Conservation (phyloP, 2,329 filamentous ascomycete genomes). For the Aureobasidium sp. region DNA sequence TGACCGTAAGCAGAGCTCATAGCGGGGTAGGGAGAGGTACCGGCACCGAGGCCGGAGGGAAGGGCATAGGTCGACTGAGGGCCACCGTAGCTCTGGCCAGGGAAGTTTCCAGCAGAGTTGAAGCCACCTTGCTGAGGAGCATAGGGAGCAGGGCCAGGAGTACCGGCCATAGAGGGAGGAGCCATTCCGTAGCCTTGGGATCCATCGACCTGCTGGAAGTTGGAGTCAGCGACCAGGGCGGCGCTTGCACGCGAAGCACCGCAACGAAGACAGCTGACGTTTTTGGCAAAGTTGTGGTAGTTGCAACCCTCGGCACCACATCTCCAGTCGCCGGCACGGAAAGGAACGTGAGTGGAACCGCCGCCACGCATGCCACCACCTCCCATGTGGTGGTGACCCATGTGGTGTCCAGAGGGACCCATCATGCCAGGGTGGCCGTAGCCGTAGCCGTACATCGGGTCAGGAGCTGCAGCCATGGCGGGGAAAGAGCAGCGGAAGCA, state of each 20-base stretch:
- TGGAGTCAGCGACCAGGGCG: slow-evolving; percentile 69
- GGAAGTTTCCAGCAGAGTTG: slow-evolving; percentile 44
- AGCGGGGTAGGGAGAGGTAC: slow-evolving; percentile 69
- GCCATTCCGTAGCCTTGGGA: slow-evolving; percentile 77
- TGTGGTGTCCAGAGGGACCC: slow-evolving; percentile 41
- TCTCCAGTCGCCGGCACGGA: slow-evolving; percentile 98
- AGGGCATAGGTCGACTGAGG: slow-evolving; percentile 85
- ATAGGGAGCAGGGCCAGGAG: slow-evolving; percentile 60
- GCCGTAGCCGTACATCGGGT: slow-evolving; percentile 54
- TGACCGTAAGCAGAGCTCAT: slow-evolving; percentile 76
- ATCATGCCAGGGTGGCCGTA: slow-evolving; percentile 68
- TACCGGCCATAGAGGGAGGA: slow-evolving; percentile 78
- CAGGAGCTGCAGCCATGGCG: slow-evolving; percentile 72
- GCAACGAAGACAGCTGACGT: slow-evolving; percentile 93
- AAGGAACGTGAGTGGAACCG: slow-evolving; percentile 73
- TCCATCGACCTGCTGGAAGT: slow-evolving; percentile 68
- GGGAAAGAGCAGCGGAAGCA: slow-evolving; percentile 99
- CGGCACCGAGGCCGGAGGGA: slow-evolving; percentile 74
- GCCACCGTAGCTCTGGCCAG: slow-evolving; percentile 73
- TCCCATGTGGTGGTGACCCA: slow-evolving; percentile 27
- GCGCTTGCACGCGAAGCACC: slow-evolving; percentile 90
- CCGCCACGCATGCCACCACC: slow-evolving; percentile 49
- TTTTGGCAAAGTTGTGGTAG: slow-evolving; percentile 99
- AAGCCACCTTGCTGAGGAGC: slow-evolving; percentile 56
- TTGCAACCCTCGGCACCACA: slow-evolving; percentile 95